Evolutionary conservation across 352 stramenopile species (phyloP).

Genomic region (Aphanomyces euteiches): DNA sequence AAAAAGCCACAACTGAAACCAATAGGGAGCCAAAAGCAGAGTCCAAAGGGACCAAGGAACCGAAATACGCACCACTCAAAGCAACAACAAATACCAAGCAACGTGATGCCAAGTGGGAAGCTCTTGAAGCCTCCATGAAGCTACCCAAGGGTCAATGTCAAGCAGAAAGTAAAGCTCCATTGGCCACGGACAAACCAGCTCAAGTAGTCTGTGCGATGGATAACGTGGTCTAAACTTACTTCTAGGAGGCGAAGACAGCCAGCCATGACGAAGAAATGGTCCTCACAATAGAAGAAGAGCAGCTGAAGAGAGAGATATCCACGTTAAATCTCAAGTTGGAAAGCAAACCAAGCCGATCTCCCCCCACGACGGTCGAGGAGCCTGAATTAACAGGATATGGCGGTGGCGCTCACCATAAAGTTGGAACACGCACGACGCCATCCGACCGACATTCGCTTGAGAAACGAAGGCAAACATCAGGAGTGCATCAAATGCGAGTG

Average conservation of each 20-base stretch:
- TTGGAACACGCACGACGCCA: constrained; percentile 8
- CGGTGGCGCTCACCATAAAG: constrained; percentile 1
- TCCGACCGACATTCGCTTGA: constrained; percentile 11
- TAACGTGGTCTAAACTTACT: neutral
- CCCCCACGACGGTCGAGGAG: neutral
- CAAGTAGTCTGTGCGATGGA: neutral
- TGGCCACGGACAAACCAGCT: neutral
- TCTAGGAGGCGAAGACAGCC: neutral
- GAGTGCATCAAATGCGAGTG: constrained; percentile 11
- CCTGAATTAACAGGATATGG: neutral
- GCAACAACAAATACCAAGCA: neutral
- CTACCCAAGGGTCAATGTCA: neutral
- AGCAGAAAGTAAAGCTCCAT: neutral
- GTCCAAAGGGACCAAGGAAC: no score
- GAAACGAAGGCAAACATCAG: constrained; percentile 6
- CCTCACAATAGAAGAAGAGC: constrained; percentile 9
- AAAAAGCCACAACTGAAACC: no score
- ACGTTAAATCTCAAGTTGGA: constrained; percentile 16
- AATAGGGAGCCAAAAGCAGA: no score
- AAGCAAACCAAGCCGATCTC: neutral
- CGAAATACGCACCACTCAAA: neutral
- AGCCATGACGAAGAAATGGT: neutral
- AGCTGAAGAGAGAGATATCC: neutral
- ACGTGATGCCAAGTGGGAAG: neutral
- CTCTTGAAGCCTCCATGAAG: neutral